A percentile compares a stretch with the other conserved stretches of the same genome.
Evolutionary conservation across 371 early-diverging fungal species (phyloP).

Genomic region (Smittium mucronatum): DNA sequence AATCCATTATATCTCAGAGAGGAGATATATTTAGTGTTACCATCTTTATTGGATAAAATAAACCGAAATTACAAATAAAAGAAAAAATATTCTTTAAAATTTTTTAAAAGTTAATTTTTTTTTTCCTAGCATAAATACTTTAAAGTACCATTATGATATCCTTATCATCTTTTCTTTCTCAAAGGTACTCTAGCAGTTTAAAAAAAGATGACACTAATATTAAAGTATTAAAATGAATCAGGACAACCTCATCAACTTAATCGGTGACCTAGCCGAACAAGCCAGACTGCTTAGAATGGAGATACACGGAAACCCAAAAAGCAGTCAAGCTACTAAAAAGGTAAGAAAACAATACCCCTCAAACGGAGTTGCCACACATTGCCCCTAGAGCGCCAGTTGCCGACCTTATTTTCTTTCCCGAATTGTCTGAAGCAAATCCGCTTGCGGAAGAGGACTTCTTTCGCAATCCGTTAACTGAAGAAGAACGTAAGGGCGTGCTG

Average conservation of each 20-base stretch:
- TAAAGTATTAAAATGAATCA: not conserved
- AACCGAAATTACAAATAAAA: not conserved
- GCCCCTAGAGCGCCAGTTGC: not conserved
- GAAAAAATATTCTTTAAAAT: not conserved
- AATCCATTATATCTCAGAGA: conserved; percentile 1
- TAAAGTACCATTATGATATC: not conserved
- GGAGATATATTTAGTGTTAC: not conserved
- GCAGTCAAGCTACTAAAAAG: not conserved
- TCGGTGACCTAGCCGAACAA: not conserved
- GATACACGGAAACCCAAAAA: not conserved
- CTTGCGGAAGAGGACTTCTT: not conserved
- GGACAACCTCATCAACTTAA: not conserved
- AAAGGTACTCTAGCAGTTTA: not conserved
- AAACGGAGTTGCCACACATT: not conserved
- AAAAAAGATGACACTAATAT: not conserved
- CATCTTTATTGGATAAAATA: not conserved
- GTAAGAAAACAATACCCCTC: not conserved
- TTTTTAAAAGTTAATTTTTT: not conserved
- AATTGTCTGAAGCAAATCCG: not conserved
- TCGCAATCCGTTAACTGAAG: not conserved
- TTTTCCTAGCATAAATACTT: not conserved
- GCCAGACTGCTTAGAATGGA: not conserved
- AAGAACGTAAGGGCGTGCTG: not conserved
- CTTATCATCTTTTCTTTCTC: not conserved
- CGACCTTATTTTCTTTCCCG: not conserved